phyloP scores from a whole-genome alignment of 495 filamentous ascomycete species.

The Saxispiralis lemnorum region DNA sequence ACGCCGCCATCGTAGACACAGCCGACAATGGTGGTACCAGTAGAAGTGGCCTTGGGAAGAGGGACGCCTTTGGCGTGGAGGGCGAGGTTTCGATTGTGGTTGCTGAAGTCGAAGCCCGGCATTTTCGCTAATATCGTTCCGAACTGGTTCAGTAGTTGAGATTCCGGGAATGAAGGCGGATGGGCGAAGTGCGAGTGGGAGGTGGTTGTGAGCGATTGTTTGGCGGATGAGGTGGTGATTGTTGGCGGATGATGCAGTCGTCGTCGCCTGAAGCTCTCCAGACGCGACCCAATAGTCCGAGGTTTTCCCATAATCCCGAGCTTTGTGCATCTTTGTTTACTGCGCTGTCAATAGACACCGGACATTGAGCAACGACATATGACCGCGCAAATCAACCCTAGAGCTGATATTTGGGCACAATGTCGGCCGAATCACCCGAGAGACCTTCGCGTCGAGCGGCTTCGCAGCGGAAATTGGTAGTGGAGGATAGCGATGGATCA shows the following conservation, averaged over 20 bases:
- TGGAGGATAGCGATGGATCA: conserved; percentile 49
- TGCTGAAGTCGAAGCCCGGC: conserved; percentile 98
- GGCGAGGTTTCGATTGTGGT: conserved; percentile 94
- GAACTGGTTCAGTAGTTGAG: too few species aligned
- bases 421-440: conserved; percentile 46
- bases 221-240: conserved; percentile 1
- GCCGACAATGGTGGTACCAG: conserved; percentile 97
- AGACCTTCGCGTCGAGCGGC: conserved; percentile 61
- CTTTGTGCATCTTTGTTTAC: too few species aligned
- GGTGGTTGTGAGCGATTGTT: conserved; percentile 1
- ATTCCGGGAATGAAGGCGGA: too few species aligned
- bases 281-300: too few species aligned
- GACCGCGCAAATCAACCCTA: too few species aligned
- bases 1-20: conserved; percentile 94
- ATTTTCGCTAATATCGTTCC: conserved; percentile 36
- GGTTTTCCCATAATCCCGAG: too few species aligned
- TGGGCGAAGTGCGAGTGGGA: too few species aligned
- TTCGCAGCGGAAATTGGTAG: conserved; percentile 45
- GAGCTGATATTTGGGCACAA: conserved; percentile 15
- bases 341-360: too few species aligned
- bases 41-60: conserved; percentile 92
- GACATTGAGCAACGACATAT: too few species aligned
- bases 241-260: neutral
- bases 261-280: neutral
- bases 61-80: conserved; percentile 86